Percentiles rank a stretch among this genome's conserved stretches.
Conservation (phyloP, 2,329 filamentous ascomycete species). For the Magnaporthiopsis poae region DNA sequence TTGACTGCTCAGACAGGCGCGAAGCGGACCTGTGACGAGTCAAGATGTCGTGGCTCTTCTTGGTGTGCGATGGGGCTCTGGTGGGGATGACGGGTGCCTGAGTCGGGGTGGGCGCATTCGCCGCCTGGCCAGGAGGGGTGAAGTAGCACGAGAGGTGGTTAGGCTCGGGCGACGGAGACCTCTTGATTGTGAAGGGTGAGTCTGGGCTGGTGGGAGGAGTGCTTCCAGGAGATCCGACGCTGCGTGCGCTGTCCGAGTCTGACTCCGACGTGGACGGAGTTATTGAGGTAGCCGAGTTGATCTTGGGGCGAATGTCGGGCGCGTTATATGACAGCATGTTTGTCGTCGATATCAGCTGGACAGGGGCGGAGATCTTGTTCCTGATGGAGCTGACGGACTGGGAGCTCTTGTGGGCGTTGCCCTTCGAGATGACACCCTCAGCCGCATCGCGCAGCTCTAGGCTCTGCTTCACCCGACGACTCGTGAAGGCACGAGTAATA, state of each 20-base stretch:
- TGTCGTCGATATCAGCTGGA: slow-evolving; percentile 83
- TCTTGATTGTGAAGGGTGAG: slow-evolving; percentile 39
- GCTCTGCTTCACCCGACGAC: slow-evolving; percentile 53
- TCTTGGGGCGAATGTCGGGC: slow-evolving; percentile 58
- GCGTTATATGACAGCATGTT: slow-evolving; percentile 95
- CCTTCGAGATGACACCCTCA: slow-evolving; percentile 35
- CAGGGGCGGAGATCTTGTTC: slow-evolving; percentile 73
- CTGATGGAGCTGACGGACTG: slow-evolving; percentile 41
- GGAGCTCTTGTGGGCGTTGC: slow-evolving; percentile 35
- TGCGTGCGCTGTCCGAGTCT: slow-evolving; percentile 59
- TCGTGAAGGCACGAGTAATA: slow-evolving; percentile 62
- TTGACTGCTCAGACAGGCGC: slow-evolving; percentile 45
- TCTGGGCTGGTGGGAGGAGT: slow-evolving; percentile 58
- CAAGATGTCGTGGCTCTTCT: slow-evolving; percentile 68
- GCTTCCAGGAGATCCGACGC: slow-evolving; percentile 38
- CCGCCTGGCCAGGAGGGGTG: slow-evolving; percentile 38
- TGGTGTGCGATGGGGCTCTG: slow-evolving; percentile 78
- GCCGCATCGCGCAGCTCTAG: slow-evolving; percentile 35
- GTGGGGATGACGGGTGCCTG: slow-evolving; percentile 62
- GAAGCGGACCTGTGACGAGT: slow-evolving; percentile 33
- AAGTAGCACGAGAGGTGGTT: slow-evolving; percentile 63
- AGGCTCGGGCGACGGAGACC: slow-evolving; percentile 46
- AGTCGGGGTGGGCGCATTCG: slow-evolving; percentile 28
- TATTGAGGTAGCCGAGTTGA: slow-evolving; percentile 42
- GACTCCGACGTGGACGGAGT: slow-evolving; percentile 52